Evolutionary conservation across 2,329 filamentous ascomycete genomes (phyloP).

Genomic region (Coleophoma cylindrospora): DNA sequence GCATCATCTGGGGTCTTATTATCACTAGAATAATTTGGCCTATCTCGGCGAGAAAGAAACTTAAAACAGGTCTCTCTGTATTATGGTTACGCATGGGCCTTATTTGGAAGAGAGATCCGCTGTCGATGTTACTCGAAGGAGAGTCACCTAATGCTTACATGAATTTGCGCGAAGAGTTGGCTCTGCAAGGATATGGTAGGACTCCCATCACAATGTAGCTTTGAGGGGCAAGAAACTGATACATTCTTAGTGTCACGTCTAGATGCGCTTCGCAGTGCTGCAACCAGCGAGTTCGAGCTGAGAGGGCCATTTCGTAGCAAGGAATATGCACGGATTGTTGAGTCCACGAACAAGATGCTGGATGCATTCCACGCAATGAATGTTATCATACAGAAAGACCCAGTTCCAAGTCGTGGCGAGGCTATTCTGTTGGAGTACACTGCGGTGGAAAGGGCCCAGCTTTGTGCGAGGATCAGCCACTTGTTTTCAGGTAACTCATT

Average conservation of each 20-base stretch:
- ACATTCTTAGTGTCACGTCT: slow-evolving; percentile 47
- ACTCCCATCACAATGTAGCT: not conserved
- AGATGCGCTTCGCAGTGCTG: slow-evolving; percentile 67
- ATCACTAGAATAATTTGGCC: slow-evolving; percentile 90
- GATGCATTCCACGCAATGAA: slow-evolving; percentile 97
- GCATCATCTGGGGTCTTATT: slow-evolving; percentile 82
- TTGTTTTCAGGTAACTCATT: slow-evolving; percentile 47
- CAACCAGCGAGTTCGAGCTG: slow-evolving; percentile 83
- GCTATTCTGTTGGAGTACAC: slow-evolving; percentile 77
- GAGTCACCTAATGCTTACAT: slow-evolving; percentile 64
- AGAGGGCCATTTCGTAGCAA: slow-evolving; percentile 78
- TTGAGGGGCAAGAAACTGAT: no score
- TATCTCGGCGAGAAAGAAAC: slow-evolving; percentile 81
- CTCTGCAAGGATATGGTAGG: slow-evolving; percentile 71
- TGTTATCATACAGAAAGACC: slow-evolving; percentile 78
- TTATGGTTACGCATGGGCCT: slow-evolving; percentile 92
- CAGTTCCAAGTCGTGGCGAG: slow-evolving; percentile 73
- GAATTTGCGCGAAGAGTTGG: slow-evolving; percentile 80
- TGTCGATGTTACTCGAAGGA: slow-evolving; percentile 65
- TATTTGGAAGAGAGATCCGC: slow-evolving; percentile 91
- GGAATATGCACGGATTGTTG: slow-evolving; percentile 69
- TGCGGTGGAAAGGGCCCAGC: slow-evolving; percentile 67
- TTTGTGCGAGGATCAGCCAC: slow-evolving; percentile 89
- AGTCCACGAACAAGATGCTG: slow-evolving; percentile 76
- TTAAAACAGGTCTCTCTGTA: slow-evolving; percentile 85